Percentiles rank a stretch among this genome's conserved stretches.
Evolutionary conservation across 2,329 filamentous ascomycete species (phyloP).

Genomic region (Alternaria arbusti): DNA sequence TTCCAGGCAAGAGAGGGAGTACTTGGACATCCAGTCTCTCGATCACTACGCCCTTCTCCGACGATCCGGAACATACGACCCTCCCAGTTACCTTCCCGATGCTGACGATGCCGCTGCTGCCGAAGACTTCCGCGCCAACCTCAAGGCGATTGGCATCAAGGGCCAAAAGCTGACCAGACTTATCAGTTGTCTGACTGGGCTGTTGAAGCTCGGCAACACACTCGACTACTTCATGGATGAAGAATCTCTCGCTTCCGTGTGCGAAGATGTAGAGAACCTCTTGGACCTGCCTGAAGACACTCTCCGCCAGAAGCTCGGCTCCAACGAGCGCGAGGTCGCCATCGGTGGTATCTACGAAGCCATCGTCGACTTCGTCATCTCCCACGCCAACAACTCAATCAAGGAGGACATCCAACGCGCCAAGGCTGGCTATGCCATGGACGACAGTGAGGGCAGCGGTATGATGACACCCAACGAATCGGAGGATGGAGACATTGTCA

Average conservation of each 20-base stretch:
- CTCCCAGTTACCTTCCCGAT: conserved; percentile 87
- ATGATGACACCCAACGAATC: conserved; percentile 67
- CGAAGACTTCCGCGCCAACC: conserved; percentile 85
- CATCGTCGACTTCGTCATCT: conserved; percentile 91
- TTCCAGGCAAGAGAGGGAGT: conserved; percentile 86
- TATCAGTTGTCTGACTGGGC: conserved; percentile 81
- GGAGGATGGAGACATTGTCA: conserved; percentile 84
- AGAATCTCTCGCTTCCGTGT: conserved; percentile 82
- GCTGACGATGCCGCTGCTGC: conserved; percentile 91
- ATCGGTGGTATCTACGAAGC: conserved; percentile 91
- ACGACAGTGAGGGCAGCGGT: conserved; percentile 62
- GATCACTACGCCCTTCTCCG: conserved; percentile 80
- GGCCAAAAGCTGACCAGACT: conserved; percentile 81
- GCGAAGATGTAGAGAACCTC: conserved; percentile 86
- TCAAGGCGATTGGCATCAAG: conserved; percentile 94
- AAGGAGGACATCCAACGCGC: conserved; percentile 73
- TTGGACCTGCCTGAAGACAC: conserved; percentile 87
- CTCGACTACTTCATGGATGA: conserved; percentile 83
- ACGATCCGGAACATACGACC: conserved; percentile 82
- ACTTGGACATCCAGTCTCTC: conserved; percentile 77
- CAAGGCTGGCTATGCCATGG: conserved; percentile 70
- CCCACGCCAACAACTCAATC: conserved; percentile 87
- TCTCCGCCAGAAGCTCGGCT: conserved; percentile 77
- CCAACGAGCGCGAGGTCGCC: conserved; percentile 80
- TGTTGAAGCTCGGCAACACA: conserved; percentile 91